phyloP scores from a whole-genome alignment of 306 rosid species.

The Heteromeles arbutifolia region DNA sequence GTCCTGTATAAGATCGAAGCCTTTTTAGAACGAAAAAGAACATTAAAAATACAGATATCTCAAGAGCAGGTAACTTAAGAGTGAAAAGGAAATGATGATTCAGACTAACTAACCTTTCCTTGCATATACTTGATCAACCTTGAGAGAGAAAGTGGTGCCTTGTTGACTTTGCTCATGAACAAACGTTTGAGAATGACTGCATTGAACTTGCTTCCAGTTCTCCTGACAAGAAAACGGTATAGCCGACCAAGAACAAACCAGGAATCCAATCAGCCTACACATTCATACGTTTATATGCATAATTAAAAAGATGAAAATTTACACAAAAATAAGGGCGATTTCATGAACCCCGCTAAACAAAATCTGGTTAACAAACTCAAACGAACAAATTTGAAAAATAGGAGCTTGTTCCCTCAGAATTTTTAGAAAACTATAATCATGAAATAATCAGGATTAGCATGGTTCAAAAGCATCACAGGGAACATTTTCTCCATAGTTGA shows the following conservation, averaged over 20 bases:
- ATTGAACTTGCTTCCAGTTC: conserved; percentile 53
- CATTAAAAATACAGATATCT: neutral
- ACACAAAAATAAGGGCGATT: neutral
- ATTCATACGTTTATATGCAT: neutral
- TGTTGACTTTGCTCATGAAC: conserved; percentile 74
- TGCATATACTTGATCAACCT: conserved; percentile 45
- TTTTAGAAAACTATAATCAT: conserved; percentile 22
- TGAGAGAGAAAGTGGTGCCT: conserved; percentile 62
- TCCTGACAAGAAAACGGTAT: conserved; percentile 75
- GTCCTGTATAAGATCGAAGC: conserved; percentile 20
- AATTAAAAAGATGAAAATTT: neutral
- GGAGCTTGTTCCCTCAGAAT: conserved; percentile 42
- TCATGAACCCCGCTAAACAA: neutral
- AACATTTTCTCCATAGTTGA: neutral
- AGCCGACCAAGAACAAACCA: conserved; percentile 35
- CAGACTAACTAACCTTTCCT: conserved; percentile 27
- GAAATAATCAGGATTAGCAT: conserved; percentile 57
- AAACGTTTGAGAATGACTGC: conserved; percentile 59
- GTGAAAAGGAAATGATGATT: neutral
- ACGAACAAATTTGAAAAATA: neutral
- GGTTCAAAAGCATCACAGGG: conserved; percentile 33
- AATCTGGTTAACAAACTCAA: neutral
- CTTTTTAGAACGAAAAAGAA: neutral
- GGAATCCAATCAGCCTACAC: conserved; percentile 9
- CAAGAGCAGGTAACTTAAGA: neutral